Conservation (phyloP, 306 rosid species). For the Boehmeria nivea region DNA sequence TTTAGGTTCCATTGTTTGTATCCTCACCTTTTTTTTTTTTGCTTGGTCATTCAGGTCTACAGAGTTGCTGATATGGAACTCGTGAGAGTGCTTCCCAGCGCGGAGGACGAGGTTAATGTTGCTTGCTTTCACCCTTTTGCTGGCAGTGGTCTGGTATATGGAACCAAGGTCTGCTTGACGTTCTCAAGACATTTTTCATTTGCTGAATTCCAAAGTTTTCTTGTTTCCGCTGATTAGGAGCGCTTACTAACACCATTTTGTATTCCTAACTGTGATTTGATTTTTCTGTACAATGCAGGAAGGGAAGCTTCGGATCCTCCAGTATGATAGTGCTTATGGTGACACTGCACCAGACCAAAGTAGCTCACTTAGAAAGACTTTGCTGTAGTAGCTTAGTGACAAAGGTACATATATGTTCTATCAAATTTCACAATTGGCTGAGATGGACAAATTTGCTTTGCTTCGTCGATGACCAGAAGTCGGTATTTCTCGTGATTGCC, state of each 20-base stretch:
- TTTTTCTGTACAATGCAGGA: constrained; percentile 69
- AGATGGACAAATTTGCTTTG: too few species aligned
- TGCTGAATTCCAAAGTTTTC: neutral
- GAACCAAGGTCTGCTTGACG: constrained; percentile 71
- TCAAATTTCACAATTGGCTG: too few species aligned
- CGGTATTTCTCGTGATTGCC: too few species aligned
- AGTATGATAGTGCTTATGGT: constrained; percentile 26
- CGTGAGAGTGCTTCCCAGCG: constrained; percentile 93
- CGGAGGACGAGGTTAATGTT: constrained; percentile 99
- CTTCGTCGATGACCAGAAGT: too few species aligned
- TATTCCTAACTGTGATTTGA: too few species aligned
- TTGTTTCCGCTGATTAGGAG: constrained; percentile 30
- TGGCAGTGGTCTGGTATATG: constrained; percentile 94
- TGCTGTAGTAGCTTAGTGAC: constrained; percentile 35
- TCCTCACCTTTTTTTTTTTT: neutral
- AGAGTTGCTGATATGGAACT: constrained; percentile 97
- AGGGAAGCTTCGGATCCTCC: constrained; percentile 85
- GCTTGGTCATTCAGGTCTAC: constrained; percentile 56
- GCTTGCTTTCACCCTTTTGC: constrained; percentile 98
- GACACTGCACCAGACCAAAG: constrained; percentile 41
- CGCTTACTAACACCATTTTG: constrained; percentile 10
- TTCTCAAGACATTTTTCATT: constrained; percentile 2
- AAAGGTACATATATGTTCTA: constrained; percentile 26
- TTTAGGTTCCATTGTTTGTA: too few species aligned
- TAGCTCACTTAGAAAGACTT: constrained; percentile 36